phyloP scores from a whole-genome alignment of 83 land plant species.

The Picea abies region DNA sequence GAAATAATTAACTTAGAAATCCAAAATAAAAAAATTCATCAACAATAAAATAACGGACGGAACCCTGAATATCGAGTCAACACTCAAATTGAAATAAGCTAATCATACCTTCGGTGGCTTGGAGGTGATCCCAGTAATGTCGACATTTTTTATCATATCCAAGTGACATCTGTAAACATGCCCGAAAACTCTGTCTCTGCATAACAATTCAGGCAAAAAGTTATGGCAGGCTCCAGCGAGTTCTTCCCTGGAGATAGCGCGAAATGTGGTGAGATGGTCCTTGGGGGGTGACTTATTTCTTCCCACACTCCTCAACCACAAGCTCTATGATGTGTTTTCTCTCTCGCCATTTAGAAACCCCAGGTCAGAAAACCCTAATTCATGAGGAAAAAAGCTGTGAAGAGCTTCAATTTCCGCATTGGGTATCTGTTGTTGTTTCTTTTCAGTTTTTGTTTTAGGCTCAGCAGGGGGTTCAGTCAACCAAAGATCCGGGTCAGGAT shows the following conservation, averaged over 20 bases:
- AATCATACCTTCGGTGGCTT: neutral
- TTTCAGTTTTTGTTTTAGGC: neutral
- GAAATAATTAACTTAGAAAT: too few relatives aligned
- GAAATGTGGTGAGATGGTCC: neutral
- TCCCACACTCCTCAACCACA: constrained; percentile 13
- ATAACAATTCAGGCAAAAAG: neutral
- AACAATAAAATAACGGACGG: too few relatives aligned
- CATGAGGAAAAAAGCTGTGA: neutral
- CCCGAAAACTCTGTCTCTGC: neutral
- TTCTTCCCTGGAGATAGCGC: neutral
- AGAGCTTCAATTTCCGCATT: neutral
- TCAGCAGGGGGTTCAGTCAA: constrained; percentile 10
- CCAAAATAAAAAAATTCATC: neutral
- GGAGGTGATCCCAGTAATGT: neutral
- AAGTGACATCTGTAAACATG: neutral
- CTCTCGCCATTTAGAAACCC: neutral
- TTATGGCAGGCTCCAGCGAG: constrained; percentile 5
- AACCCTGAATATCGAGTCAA: too few relatives aligned
- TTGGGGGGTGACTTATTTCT: neutral
- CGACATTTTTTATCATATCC: neutral
- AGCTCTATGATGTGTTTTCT: neutral
- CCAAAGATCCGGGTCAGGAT: neutral
- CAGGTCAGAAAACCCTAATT: neutral
- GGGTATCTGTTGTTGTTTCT: neutral
- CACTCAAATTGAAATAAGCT: too few relatives aligned